Base-by-base conservation (phyloP, 225 moss, liverwort and hornwort species). In the Neckera pumila region DNA sequence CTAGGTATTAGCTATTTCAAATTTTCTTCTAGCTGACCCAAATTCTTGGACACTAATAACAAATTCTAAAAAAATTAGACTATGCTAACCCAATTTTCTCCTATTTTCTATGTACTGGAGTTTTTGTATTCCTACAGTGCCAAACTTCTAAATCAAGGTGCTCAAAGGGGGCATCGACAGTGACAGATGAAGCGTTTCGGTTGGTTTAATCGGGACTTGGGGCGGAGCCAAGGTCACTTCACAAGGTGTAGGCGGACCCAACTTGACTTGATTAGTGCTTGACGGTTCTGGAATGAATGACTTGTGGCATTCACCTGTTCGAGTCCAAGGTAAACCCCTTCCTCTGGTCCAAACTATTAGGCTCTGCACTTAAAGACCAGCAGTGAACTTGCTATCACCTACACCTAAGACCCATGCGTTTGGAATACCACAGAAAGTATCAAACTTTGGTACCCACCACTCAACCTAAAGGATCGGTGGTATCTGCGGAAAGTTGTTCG, bases 141-240 rank as follows among this genome's bases (percentile, higher is more conserved):
- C 10, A 2, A 62, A 36, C 34, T 18, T 12, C 2, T 0, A 1
- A 38, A 22, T 6, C 0, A 38, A 38, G 4, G 12, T 38, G 38
- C 22, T 19, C 1, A 0, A 18, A 7, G 7, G 7, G 22, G 6
- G 4, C 22, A 34, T 64, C 0, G 21, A 0, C 3, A 69, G 1
- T 69, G 38, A 69, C 1, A 22, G 22, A 69, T 69, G 17, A 38
- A 38, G 17, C 5, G 2, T 69, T 69, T 23, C 1, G 13, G 38
- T 45, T 34, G 65, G 65, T 4, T 30, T 30, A 63, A 1, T 1
- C 0, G 7, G 38, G 6, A 2, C 38, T 23, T 38, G 25, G 23
- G 6, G 23, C 7, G 8, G 23, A 38, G 12, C 40, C 38, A 4
- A 2, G 40, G 11, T 66, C 6, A 20, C 3, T 6, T 0, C 6